Evolutionary conservation across 73 alveolate species (phyloP).

Genomic region (Tetrahymena thermophila): DNA sequence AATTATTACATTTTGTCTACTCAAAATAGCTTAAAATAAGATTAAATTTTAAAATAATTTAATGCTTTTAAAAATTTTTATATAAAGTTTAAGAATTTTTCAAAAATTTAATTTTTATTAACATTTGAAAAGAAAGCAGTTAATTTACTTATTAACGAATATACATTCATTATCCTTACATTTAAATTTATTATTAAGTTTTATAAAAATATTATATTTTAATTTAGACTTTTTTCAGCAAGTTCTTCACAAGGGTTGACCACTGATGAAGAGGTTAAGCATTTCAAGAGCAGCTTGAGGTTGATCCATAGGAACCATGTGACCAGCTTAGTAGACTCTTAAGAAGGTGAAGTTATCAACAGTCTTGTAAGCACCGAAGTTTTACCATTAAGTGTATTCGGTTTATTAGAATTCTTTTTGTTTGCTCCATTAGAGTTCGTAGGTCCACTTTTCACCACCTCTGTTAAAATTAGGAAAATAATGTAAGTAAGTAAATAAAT

Average conservation of each 20-base stretch:
- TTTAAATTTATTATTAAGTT: background rate
- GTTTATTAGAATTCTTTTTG: conserved; percentile 38
- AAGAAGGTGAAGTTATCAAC: conserved; percentile 33
- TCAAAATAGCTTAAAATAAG: too few relatives aligned
- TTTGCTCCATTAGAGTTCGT: conserved; percentile 41
- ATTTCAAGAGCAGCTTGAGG: conserved; percentile 56
- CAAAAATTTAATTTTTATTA: too few relatives aligned
- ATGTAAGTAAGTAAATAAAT: background rate
- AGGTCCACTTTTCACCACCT: conserved; percentile 67
- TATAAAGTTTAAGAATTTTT: too few relatives aligned
- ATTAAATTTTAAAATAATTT: too few relatives aligned
- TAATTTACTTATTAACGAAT: background rate
- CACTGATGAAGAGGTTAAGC: background rate
- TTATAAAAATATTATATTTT: background rate
- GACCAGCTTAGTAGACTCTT: conserved; percentile 80
- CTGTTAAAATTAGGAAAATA: background rate
- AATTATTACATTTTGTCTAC: too few relatives aligned
- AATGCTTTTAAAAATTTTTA: too few relatives aligned
- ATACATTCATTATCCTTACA: background rate
- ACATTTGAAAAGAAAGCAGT: background rate
- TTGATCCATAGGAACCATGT: conserved; percentile 94
- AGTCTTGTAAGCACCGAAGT: conserved; percentile 13
- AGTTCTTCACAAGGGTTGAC: background rate
- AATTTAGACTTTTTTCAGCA: background rate
- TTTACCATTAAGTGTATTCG: conserved; percentile 43